A percentile compares a stretch with the other conserved stretches of the same genome.
These are phyloP conservation scores for Skeletonema potamos DNA, from an alignment of 108 stramenopile species.

Conservation along the genomic window DNA sequence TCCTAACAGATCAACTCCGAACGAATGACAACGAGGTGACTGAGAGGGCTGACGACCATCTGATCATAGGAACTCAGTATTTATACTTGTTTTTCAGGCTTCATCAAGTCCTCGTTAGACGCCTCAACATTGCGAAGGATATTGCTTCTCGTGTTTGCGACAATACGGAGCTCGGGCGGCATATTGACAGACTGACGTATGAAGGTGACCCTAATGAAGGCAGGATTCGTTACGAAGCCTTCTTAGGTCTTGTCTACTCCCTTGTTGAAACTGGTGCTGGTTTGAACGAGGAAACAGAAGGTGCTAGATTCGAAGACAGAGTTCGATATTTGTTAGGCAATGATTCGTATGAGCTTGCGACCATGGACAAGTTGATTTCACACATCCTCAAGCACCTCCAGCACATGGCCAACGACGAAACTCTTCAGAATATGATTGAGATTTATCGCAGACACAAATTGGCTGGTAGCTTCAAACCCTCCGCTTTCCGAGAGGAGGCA, in stretches of 20 bases:
- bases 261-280: constrained; percentile 58
- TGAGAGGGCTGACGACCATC: constrained; percentile 63
- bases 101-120: constrained; percentile 78
- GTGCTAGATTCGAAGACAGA: constrained; percentile 80
- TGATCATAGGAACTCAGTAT: constrained; percentile 84
- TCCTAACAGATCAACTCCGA: constrained; percentile 67
- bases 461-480: constrained; percentile 76
- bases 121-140: constrained; percentile 75
- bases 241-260: constrained; percentile 67
- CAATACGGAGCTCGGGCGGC: constrained; percentile 56
- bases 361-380: constrained; percentile 90
- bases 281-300: constrained; percentile 51
- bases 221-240: constrained; percentile 74
- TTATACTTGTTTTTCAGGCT: constrained; percentile 86
- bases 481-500: constrained; percentile 86
- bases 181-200: constrained; percentile 68
- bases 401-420: constrained; percentile 80
- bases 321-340: constrained; percentile 85
- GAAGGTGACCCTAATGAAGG: constrained; percentile 56
- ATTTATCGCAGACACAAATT: constrained; percentile 75
- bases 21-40: constrained; percentile 59
- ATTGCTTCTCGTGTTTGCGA: constrained; percentile 62
- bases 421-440: constrained; percentile 79
- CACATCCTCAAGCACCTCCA: constrained; percentile 87
- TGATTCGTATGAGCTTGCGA: constrained; percentile 81